Evolutionary conservation across 352 stramenopile genomes (phyloP).

Genomic region (Plasmopara halstedii): DNA sequence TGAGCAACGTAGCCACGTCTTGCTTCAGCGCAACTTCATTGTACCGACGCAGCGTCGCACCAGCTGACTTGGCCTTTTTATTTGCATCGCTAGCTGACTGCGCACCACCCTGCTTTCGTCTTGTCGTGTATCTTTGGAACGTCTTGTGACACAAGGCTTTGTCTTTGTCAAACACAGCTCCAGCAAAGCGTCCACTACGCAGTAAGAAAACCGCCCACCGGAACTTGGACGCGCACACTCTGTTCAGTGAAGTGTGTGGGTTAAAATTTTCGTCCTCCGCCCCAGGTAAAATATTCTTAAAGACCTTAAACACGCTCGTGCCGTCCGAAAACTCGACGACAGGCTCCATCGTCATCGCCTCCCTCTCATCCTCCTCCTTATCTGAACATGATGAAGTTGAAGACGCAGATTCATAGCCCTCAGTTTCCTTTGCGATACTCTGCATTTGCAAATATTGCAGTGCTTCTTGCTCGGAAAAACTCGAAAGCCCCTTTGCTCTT

Average conservation of each 20-base stretch:
- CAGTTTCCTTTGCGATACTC: conserved; percentile 20
- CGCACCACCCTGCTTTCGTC: conserved; percentile 89
- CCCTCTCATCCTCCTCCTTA: conserved; percentile 43
- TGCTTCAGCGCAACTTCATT: conserved; percentile 88
- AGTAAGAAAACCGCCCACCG: conserved; percentile 86
- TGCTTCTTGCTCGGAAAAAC: conserved; percentile 35
- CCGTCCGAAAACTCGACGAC: conserved; percentile 76
- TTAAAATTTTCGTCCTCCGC: conserved; percentile 49
- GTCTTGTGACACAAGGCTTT: conserved; percentile 89
- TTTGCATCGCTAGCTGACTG: conserved; percentile 84
- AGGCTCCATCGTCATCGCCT: conserved; percentile 43
- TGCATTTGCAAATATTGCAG: conserved; percentile 14
- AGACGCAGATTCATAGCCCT: conserved; percentile 19
- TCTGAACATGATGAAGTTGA: conserved; percentile 25
- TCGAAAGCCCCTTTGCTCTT: conserved; percentile 40
- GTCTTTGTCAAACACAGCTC: conserved; percentile 83
- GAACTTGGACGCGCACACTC: conserved; percentile 47
- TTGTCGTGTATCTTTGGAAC: conserved; percentile 90
- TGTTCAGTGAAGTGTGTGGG: conserved; percentile 41
- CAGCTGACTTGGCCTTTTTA: conserved; percentile 89
- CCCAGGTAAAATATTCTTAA: conserved; percentile 57
- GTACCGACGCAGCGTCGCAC: conserved; percentile 87
- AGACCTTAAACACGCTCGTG: conserved; percentile 73
- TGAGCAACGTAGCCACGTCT: conserved; percentile 78
- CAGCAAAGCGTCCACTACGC: conserved; percentile 88